Evolutionary conservation across 1,284 basidiomycete genomes (phyloP).

Genomic region (Volvariella surrecta): DNA sequence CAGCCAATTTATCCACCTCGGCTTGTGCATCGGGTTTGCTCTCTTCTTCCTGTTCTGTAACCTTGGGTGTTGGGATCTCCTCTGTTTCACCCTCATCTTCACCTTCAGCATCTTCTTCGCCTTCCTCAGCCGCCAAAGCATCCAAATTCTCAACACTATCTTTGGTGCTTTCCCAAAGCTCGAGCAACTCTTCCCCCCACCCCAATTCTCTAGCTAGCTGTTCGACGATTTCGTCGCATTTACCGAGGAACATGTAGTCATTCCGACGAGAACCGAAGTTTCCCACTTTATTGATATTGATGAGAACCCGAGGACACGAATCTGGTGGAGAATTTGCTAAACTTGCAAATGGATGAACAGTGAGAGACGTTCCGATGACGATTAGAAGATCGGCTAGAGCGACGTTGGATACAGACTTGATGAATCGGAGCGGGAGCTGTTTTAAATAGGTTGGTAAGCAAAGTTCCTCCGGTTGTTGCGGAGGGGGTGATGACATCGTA

Average conservation of each 20-base stretch:
- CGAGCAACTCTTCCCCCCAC: conserved; percentile 57
- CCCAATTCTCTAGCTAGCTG: conserved; percentile 56
- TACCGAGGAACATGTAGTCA: conserved; percentile 56
- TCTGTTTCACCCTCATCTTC: background rate
- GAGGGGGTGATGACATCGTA: conserved; percentile 23
- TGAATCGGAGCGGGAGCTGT: conserved; percentile 56
- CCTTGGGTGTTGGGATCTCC: background rate
- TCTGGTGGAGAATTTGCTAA: conserved; percentile 42
- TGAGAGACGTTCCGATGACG: conserved; percentile 88
- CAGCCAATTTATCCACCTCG: background rate
- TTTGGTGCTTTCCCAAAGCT: conserved; percentile 45
- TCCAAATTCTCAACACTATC: background rate
- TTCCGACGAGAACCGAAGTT: conserved; percentile 43
- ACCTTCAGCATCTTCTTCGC: background rate
- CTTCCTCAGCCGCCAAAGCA: background rate
- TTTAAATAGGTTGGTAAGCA: background rate
- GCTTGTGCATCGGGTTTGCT: background rate
- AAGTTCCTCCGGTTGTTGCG: background rate
- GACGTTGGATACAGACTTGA: conserved; percentile 36
- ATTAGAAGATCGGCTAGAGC: conserved; percentile 77
- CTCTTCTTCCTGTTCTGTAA: background rate
- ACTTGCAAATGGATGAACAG: conserved; percentile 70
- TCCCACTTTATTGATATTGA: conserved; percentile 64
- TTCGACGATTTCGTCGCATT: conserved; percentile 58
- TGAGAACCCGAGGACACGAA: conserved; percentile 56